Evolutionary conservation across 2,329 filamentous ascomycete species (phyloP), one percentile per base, ranked within the genome.

Genomic region (Tolypocladium sp.): DNA sequence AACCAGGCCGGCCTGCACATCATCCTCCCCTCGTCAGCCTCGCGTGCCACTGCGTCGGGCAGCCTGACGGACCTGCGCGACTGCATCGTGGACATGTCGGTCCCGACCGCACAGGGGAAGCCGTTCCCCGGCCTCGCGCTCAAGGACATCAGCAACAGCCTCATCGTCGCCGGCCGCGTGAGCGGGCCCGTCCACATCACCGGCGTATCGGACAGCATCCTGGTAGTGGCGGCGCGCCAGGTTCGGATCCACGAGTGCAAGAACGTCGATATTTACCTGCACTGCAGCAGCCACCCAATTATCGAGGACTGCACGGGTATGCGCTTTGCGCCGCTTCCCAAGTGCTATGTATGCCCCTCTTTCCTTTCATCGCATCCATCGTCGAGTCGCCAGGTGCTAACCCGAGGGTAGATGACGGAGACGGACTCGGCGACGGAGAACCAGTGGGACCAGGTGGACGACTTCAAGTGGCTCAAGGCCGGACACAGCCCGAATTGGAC

Each of bases 401-500:
- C 12, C n/a, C 3, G 49, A 35, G 55, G 17, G 33, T 42, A 71
- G 67, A 59, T 62, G 49, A 68, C 63, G 8, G 67, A 70, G 37
- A 67, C 68, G 6, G 72, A 74, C n/a, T 56, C 65, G 42, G 53
- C 62, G 7, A 63, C 68, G 4, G 74, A 74, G 60, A 93, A 96
- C 70, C 83, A 89, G 67, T 99, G 91, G 91, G 83, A 92, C 66
- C 86, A 94, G 67, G 90, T 97, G 20, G 91, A 97, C 71, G 94
- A 99, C 72, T 99, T 99, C 79, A 96, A 96, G 75, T 97, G 94
- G 94, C 82, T 97, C 63, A 95, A 92, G 73, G 80, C 83, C 20
- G 91, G 90, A 60, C 84, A 85, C 37, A 97, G 91, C 69, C 94
- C 94, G 2, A 92, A 99, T 70, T 99, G 93, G 91, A 83, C 79